Conservation (phyloP, 2,329 filamentous ascomycete genomes). For the Westerdykella sp. region DNA sequence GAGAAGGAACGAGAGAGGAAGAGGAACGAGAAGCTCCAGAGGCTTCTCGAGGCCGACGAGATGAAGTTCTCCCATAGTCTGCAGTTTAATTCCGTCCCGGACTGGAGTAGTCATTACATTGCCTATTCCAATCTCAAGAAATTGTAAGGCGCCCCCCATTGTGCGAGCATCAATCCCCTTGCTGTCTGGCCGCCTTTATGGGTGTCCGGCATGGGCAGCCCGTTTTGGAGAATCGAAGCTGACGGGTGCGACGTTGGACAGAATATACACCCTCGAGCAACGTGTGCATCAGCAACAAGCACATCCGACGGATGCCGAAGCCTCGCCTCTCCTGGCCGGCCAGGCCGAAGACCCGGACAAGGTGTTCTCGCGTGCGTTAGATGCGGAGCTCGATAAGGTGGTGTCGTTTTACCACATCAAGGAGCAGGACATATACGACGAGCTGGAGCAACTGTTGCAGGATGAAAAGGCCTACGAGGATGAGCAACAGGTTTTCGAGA, state of each 20-base stretch:
- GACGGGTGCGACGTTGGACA: slow-evolving; percentile 36
- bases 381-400: slow-evolving; percentile 90
- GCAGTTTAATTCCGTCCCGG: slow-evolving; percentile 99
- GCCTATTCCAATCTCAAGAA: slow-evolving; percentile 99
- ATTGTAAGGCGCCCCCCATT: slow-evolving; percentile 56
- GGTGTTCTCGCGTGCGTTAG: slow-evolving; percentile 73
- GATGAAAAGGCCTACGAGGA: slow-evolving; percentile 67
- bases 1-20: slow-evolving; percentile 36
- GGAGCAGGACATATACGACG: slow-evolving; percentile 77
- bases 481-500: slow-evolving; percentile 40
- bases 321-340: slow-evolving; percentile 69
- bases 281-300: slow-evolving; percentile 58
- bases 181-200: neutral
- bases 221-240: slow-evolving; percentile 8
- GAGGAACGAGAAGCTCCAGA: slow-evolving; percentile 58
- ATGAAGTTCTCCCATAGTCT: slow-evolving; percentile 99
- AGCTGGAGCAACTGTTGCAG: slow-evolving; percentile 67
- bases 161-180: neutral
- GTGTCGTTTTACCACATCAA: slow-evolving; percentile 85
- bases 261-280: slow-evolving; percentile 94
- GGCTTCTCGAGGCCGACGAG: slow-evolving; percentile 68
- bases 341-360: slow-evolving; percentile 65
- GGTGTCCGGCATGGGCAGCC: neutral
- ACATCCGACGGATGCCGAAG: slow-evolving; percentile 63
- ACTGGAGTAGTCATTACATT: slow-evolving; percentile 98